Evolutionary conservation across 2,329 filamentous ascomycete species (phyloP).

Genomic region (Aspergillus hiratsukae): DNA sequence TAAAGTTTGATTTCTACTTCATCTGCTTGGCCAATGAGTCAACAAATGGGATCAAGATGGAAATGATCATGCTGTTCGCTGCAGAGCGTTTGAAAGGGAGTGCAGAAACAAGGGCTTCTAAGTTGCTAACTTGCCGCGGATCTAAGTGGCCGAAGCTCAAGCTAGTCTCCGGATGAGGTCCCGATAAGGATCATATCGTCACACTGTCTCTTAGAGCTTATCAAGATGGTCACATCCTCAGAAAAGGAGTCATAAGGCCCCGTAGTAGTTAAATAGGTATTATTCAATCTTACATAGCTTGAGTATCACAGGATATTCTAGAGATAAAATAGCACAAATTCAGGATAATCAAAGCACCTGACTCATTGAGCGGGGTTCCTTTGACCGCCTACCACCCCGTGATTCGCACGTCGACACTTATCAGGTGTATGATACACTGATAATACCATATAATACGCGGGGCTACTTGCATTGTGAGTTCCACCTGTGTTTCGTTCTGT

Average conservation of each 20-base stretch:
- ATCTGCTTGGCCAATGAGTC: background rate
- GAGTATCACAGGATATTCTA: too few species aligned
- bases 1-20: background rate
- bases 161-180: background rate
- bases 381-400: constrained; percentile 23
- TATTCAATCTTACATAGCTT: too few species aligned
- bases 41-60: background rate
- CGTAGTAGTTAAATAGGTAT: background rate
- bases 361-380: constrained; percentile 18
- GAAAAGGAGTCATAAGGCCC: background rate
- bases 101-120: background rate
- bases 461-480: constrained; percentile 12
- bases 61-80: background rate
- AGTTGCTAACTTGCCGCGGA: background rate
- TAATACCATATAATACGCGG: constrained; percentile 21
- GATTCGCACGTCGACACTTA: constrained; percentile 9
- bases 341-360: constrained; percentile 3
- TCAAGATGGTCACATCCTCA: background rate
- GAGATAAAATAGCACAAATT: too few species aligned
- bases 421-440: constrained; percentile 16
- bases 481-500: constrained; percentile 15
- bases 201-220: background rate
- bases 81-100: background rate
- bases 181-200: background rate
- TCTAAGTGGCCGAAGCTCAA: background rate